phyloP scores from a whole-genome alignment of 2,329 filamentous ascomycete genomes.

The Verticillium tricorpus region DNA sequence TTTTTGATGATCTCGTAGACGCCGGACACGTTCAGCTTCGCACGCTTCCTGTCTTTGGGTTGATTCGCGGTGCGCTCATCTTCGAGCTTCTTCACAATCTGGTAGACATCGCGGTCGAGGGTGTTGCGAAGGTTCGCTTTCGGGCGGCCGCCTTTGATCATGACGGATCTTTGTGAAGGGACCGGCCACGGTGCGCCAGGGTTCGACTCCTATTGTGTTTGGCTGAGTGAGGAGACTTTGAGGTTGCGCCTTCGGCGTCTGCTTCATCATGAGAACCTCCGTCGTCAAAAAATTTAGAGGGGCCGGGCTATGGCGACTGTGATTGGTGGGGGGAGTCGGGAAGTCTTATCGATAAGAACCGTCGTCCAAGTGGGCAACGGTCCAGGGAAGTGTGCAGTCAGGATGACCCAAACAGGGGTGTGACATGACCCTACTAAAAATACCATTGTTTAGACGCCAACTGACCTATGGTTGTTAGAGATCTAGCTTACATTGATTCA shows the following conservation, averaged over 20 bases:
- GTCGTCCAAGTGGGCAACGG: too few relatives aligned
- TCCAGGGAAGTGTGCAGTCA: too few relatives aligned
- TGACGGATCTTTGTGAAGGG: not conserved
- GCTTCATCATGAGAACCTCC: not conserved
- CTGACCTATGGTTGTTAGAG: too few relatives aligned
- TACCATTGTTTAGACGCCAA: too few relatives aligned
- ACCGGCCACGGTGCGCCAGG: not conserved
- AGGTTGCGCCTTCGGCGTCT: not conserved
- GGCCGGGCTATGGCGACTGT: not conserved
- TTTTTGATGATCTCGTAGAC: constrained; percentile 64
- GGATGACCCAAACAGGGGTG: too few relatives aligned
- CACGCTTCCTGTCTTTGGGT: constrained; percentile 18
- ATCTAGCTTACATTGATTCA: too few relatives aligned
- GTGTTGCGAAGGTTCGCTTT: constrained; percentile 42
- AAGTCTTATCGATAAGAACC: not conserved
- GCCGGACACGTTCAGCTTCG: constrained; percentile 55
- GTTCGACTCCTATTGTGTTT: not conserved
- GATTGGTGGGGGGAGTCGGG: not conserved
- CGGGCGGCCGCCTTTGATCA: not conserved
- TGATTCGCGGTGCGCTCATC: constrained; percentile 54
- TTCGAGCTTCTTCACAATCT: constrained; percentile 71
- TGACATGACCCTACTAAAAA: too few relatives aligned
- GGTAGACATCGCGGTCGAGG: constrained; percentile 70
- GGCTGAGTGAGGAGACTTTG: not conserved
- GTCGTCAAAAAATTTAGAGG: constrained; percentile 2